Base-by-base conservation (phyloP, 768 basidiomycete genomes). In the Termitomyces sp. region DNA sequence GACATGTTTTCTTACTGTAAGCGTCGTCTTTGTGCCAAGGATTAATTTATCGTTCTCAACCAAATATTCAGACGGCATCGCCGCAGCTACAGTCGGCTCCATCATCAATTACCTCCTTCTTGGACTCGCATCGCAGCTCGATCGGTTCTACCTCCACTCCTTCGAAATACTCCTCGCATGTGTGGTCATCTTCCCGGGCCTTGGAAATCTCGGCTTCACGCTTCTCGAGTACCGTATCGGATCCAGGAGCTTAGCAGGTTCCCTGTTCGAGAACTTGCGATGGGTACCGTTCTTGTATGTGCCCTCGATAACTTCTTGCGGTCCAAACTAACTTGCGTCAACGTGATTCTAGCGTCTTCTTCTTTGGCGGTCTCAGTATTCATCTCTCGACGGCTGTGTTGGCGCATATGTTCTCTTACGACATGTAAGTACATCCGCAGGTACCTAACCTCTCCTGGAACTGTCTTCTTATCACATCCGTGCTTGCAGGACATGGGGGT, bases 151-250 rank as follows among this genome's bases (percentile, higher is more conserved):
- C 75, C 75, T 90, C 62, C 87, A 89, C 74, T 84, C 82, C 64
- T 91, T 91, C 68, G 90, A 92, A 69, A 88, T 91, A 65, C 84
- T 88, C 70, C 79, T 91, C 33, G 88, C 89, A 16, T 89, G 87
- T 50, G 82, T 82, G 0, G 80, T 89, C 56, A 88, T 91, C n/a
- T 92, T 91, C 74, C 84, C 87, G 61, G 89, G 84, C 30, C 71
- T 88, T 20, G 90, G 89, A 2, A 92, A 88, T 69, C 65, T 91
- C 35, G 88, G 87, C 14, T 90, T 84, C 70, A 84, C 88, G 3
- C 73, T 91, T 43, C 72, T 91, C 50, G 89, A 90, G 67, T 91
- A 91, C 64, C 83, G 89, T n/a, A 74, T 91, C 9, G 88, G 89
- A 8, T 79, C 84, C 40, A 71, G 80, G 58, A 81, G 75, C 57